Percentiles rank a stretch among this genome's conserved stretches.
Conservation (phyloP, 768 basidiomycete species). For the Leccinellum luteum region DNA sequence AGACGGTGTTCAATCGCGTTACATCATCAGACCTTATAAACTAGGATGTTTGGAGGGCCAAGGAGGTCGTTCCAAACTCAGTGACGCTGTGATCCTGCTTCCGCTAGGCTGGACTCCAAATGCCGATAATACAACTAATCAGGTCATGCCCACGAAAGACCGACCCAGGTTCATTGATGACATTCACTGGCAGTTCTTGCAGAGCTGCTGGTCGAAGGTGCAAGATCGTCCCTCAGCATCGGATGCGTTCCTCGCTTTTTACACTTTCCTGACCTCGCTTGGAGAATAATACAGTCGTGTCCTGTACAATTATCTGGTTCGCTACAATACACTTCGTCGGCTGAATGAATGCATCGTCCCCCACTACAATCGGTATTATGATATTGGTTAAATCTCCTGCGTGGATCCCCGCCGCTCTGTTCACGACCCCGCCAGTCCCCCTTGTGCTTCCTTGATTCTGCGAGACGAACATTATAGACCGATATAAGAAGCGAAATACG, state of each 20-base stretch:
- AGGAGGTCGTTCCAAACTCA: background rate
- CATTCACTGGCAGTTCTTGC: slow-evolving; percentile 7
- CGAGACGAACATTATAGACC: background rate
- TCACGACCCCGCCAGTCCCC: slow-evolving; percentile 8
- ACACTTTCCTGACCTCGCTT: slow-evolving; percentile 4
- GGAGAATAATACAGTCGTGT: background rate
- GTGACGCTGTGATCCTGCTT: background rate
- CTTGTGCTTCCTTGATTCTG: slow-evolving; percentile 1
- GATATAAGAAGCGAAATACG: slow-evolving; percentile 2
- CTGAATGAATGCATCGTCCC: slow-evolving; percentile 7
- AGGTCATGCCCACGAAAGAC: too few species aligned
- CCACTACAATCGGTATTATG: slow-evolving; percentile 14
- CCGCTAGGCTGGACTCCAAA: background rate
- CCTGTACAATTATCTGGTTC: background rate
- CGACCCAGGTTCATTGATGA: slow-evolving; percentile 32
- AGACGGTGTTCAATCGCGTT: background rate
- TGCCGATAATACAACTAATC: too few species aligned
- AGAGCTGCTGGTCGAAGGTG: slow-evolving; percentile 9
- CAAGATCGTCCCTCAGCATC: slow-evolving; percentile 13
- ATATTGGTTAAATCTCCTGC: slow-evolving; percentile 7
- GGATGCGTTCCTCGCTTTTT: slow-evolving; percentile 11
- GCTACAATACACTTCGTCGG: background rate
- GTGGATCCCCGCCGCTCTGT: slow-evolving; percentile 1
- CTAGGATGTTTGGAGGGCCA: background rate
- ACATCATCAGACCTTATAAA: background rate